Conservation (phyloP, 306 rosid species). For the Prunus mira region DNA sequence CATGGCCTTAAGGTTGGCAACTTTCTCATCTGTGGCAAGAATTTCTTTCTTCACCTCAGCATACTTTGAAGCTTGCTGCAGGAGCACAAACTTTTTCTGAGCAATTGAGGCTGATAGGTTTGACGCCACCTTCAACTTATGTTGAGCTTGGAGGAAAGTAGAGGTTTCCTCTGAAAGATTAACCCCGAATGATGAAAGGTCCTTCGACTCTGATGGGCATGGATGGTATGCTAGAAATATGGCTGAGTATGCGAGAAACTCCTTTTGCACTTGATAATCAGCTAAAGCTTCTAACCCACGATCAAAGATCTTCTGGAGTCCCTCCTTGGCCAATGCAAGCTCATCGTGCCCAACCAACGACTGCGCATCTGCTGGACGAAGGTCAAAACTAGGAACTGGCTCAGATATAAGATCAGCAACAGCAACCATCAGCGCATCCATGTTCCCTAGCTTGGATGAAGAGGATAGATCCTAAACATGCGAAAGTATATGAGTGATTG, state of each 20-base stretch:
- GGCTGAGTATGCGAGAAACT: slow-evolving; percentile 9
- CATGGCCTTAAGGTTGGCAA: background rate
- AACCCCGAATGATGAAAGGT: background rate
- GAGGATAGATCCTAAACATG: background rate
- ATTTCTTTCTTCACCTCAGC: slow-evolving; percentile 3
- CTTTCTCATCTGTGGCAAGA: slow-evolving; percentile 2
- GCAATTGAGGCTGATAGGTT: background rate
- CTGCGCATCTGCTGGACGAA: background rate
- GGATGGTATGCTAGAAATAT: background rate
- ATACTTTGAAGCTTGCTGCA: background rate
- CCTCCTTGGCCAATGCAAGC: slow-evolving; percentile 10
- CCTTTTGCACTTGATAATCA: slow-evolving; percentile 4
- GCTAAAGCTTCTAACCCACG: background rate
- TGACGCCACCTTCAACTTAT: background rate
- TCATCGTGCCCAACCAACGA: background rate
- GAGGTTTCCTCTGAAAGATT: background rate
- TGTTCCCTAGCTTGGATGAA: slow-evolving; percentile 1
- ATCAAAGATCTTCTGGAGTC: slow-evolving; percentile 11
- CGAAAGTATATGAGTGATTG: background rate
- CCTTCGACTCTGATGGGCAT: background rate
- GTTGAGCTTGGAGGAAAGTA: slow-evolving; percentile 10
- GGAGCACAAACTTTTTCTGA: slow-evolving; percentile 3
- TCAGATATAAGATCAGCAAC: background rate
- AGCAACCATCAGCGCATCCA: background rate
- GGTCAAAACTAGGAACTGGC: background rate